phyloP scores from a whole-genome alignment of 2,329 filamentous ascomycete genomes.

The Alternaria postmessia region DNA sequence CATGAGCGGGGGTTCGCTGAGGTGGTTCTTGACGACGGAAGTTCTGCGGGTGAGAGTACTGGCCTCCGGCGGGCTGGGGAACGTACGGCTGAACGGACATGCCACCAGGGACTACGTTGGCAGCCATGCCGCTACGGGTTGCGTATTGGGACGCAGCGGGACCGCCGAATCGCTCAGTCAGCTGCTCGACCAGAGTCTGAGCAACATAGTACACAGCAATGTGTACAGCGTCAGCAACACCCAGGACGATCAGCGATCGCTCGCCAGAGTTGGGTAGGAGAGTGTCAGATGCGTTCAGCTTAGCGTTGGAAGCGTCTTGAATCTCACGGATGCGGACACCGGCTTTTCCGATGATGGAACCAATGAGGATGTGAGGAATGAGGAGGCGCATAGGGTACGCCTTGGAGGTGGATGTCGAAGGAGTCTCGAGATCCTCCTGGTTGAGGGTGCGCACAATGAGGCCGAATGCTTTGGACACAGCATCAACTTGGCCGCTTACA shows the following conservation, averaged over 20 bases:
- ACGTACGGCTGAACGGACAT: conserved; percentile 99
- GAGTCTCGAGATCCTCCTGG: conserved; percentile 87
- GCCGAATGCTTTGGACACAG: conserved; percentile 97
- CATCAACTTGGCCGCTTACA: conserved; percentile 94
- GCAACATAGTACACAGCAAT: conserved; percentile 99
- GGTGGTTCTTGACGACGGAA: conserved; percentile 71
- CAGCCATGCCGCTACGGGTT: conserved; percentile 89
- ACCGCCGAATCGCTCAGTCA: conserved; percentile 95
- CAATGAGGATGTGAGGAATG: conserved; percentile 95
- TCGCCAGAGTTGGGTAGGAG: conserved; percentile 95
- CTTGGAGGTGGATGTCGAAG: conserved; percentile 93
- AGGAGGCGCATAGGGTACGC: conserved; percentile 95
- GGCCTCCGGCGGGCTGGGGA: conserved; percentile 89
- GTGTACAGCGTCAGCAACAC: conserved; percentile 96
- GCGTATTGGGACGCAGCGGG: conserved; percentile 98
- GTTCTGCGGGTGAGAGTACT: conserved; percentile 91
- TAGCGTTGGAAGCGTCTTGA: conserved; percentile 94
- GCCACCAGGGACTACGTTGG: conserved; percentile 91
- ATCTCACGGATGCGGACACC: conserved; percentile 97
- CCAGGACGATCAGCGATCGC: conserved; percentile 96
- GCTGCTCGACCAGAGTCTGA: conserved; percentile 95
- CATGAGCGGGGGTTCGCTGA: conserved; percentile 78
- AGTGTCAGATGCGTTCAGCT: conserved; percentile 94
- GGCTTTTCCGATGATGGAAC: conserved; percentile 97
- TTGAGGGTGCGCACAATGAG: conserved; percentile 98